Conservation (phyloP, 305 asterid species). For the Solanum aculeatissimum region DNA sequence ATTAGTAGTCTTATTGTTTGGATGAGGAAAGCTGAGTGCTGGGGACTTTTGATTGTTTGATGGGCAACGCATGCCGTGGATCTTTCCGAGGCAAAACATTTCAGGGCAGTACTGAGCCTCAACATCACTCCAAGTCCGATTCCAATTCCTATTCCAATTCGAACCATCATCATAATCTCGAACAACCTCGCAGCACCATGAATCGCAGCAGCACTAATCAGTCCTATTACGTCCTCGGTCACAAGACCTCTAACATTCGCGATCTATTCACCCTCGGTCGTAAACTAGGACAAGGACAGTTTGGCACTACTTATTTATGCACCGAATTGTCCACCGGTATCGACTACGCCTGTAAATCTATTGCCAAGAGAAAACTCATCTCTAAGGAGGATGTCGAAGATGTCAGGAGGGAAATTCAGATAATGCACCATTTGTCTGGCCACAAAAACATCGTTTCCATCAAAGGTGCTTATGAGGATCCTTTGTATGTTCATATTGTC, state of each 20-base stretch:
- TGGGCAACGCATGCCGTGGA: conserved; percentile 98
- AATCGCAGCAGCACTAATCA: conserved; percentile 42
- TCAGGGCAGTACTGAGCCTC: conserved; percentile 20
- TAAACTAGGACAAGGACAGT: conserved; percentile 83
- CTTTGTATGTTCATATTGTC: conserved; percentile 72
- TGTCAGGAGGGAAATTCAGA: conserved; percentile 91
- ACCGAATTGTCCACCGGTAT: conserved; percentile 44
- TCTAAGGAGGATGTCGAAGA: conserved; percentile 85
- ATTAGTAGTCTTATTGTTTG: not conserved
- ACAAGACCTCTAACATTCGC: conserved; percentile 60
- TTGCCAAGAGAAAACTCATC: conserved; percentile 72
- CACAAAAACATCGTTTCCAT: conserved; percentile 79
- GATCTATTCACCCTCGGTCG: conserved; percentile 72
- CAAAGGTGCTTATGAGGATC: conserved; percentile 86
- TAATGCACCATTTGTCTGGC: conserved; percentile 91
- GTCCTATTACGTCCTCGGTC: conserved; percentile 61
- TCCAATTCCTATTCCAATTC: conserved; percentile 21
- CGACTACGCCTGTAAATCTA: conserved; percentile 83
- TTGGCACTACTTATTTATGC: conserved; percentile 72
- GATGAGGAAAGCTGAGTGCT: conserved; percentile 21
- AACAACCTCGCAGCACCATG: conserved; percentile 30
- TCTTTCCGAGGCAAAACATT: conserved; percentile 52
- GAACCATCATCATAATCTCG: conserved; percentile 19
- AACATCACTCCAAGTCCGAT: conserved; percentile 33
- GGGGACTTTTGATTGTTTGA: conserved; percentile 38